Percentiles rank a stretch among this genome's conserved stretches.
These are phyloP conservation scores for Sporothrix schenckii DNA, from an alignment of 2,329 filamentous ascomycete genomes.

Conservation along the genomic window DNA sequence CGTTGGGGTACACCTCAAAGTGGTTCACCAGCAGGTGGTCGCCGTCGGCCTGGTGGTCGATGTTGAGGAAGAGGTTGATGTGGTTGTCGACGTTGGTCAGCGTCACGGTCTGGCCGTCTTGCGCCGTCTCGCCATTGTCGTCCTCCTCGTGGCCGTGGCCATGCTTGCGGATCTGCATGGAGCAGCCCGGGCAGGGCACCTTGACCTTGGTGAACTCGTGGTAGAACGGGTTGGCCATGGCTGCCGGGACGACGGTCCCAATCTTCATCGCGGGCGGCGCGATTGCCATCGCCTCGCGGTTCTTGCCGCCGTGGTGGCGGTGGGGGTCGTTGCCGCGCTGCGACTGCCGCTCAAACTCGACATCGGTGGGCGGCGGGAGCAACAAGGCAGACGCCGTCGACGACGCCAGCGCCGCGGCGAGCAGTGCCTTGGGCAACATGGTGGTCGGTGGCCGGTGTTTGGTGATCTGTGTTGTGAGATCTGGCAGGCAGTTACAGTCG, in stretches of 20 bases:
- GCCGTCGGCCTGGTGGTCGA: conserved; percentile 51
- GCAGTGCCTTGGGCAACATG: conserved; percentile 50
- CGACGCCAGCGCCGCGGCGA: conserved; percentile 49
- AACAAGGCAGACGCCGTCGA: conserved; percentile 52
- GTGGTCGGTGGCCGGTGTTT: background rate
- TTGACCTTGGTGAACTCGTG: conserved; percentile 46
- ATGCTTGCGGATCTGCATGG: conserved; percentile 43
- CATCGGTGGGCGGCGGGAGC: conserved; percentile 54
- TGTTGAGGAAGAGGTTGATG: conserved; percentile 58
- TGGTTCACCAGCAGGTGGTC: conserved; percentile 61
- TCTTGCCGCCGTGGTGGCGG: conserved; percentile 3
- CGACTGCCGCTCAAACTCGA: conserved; percentile 40
- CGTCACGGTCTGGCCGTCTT: conserved; percentile 38
- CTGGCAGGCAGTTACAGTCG: background rate
- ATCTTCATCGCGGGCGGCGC: background rate
- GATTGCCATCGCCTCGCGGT: background rate
- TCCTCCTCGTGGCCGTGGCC: conserved; percentile 9
- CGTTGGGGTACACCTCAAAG: conserved; percentile 61
- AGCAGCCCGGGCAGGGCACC: conserved; percentile 59
- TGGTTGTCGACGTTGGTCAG: conserved; percentile 43
- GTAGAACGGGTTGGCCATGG: conserved; percentile 47
- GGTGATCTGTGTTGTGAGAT: background rate
- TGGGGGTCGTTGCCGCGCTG: background rate
- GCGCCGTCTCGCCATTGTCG: background rate
- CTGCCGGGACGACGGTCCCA: background rate